Evolutionary conservation across 106 monocot genomes (phyloP), one percentile per base, ranked within the genome.

Genomic region (Narthecium ossifragum): DNA sequence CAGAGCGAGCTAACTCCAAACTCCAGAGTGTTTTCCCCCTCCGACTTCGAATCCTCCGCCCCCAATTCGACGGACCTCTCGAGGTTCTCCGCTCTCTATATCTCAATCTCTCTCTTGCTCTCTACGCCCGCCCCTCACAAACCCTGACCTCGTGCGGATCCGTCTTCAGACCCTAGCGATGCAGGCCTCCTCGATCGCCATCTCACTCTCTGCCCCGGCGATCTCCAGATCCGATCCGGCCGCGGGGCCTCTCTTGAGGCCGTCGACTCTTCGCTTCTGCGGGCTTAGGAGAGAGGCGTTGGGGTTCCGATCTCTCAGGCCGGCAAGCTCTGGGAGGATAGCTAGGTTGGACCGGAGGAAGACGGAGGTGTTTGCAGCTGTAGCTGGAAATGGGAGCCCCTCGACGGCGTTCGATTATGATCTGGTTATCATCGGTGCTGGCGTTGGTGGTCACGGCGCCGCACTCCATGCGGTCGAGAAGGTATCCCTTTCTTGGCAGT

Each of bases 381-480:
- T 34, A 8, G 43, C 75, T 1, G 52, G 57, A 28, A 80, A 83
- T 55, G 77, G 75, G 0, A 74, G 68, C 70, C 36, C 76, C n/a
- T 27, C 75, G 5, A 66, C 51, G 71, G 82, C 72, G 26, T 90
- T 90, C 30, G 86, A 90, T 40, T 96, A 96, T 58, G 94, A 96
- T 37, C 76, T 98, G 18, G 76, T 90, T 27, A 98, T 98, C 34
- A 98, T 98, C 30, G 90, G 96, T 21, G 96, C 96, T 55, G 90
- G 96, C 10, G 96, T 98, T 6, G 96, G 96, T 24, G 90, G 96
- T 1, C 96, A 98, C 46, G 96, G 96, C 18, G 96, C 96, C 2
- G 90, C 96, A 36, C 52, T 98, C 33, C 96, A 98, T 56, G 96
- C 90, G 11, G 90, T 98, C 1, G 96, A 98, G 76, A 86, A 81